Percentiles rank a stretch among this genome's conserved stretches.
Evolutionary conservation across 2,329 filamentous ascomycete genomes (phyloP).

Genomic region (Alternaria sp.): DNA sequence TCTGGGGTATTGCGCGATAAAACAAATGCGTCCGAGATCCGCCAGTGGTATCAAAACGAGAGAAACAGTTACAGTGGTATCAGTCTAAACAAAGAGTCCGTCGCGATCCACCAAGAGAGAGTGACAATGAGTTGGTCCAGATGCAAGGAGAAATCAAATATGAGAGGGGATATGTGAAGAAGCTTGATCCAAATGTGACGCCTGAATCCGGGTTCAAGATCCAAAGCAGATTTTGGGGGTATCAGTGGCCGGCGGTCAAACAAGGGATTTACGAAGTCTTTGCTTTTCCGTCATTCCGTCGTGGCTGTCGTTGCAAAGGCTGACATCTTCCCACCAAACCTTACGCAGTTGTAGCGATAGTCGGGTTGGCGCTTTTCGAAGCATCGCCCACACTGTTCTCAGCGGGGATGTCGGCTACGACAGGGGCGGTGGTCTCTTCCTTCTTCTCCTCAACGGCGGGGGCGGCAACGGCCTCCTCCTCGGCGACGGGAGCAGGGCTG

Average conservation of each 20-base stretch:
- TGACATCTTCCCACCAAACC: slow-evolving; percentile 50
- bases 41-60: slow-evolving; percentile 49
- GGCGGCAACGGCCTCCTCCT: slow-evolving; percentile 37
- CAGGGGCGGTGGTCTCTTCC: slow-evolving; percentile 36
- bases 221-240: slow-evolving; percentile 38
- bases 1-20: slow-evolving; percentile 51
- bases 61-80: slow-evolving; percentile 51
- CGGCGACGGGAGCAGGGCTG: slow-evolving; percentile 42
- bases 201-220: slow-evolving; percentile 31
- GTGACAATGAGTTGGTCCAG: slow-evolving; percentile 37
- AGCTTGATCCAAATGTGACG: slow-evolving; percentile 41
- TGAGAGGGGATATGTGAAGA: slow-evolving; percentile 38
- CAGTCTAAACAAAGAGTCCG: slow-evolving; percentile 51
- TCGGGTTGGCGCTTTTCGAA: slow-evolving; percentile 45
- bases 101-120: slow-evolving; percentile 38
- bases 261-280: slow-evolving; percentile 47
- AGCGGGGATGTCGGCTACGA: slow-evolving; percentile 43
- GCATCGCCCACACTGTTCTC: slow-evolving; percentile 49
- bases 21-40: slow-evolving; percentile 27
- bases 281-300: slow-evolving; percentile 54
- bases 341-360: slow-evolving; percentile 52
- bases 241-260: slow-evolving; percentile 48
- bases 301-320: slow-evolving; percentile 49
- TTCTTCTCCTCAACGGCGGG: slow-evolving; percentile 30
- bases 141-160: slow-evolving; percentile 33